Evolutionary conservation across 768 basidiomycete species (phyloP).

Genomic region (Tricholoma sp.): DNA sequence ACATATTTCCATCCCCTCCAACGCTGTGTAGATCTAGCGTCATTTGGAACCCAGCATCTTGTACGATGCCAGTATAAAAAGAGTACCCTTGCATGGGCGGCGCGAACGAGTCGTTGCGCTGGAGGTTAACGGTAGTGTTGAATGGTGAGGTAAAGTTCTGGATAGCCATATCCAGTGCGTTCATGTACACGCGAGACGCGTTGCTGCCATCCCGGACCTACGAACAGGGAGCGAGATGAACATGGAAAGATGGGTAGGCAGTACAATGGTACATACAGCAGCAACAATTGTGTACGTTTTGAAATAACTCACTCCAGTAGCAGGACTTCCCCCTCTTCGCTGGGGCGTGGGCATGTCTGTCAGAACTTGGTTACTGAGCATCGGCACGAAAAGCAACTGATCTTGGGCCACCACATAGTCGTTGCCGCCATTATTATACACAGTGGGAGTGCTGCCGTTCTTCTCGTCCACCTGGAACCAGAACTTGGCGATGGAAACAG

Average conservation of each 20-base stretch:
- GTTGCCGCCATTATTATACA: slow-evolving; percentile 37
- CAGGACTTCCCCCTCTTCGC: slow-evolving; percentile 20
- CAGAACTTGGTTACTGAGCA: slow-evolving; percentile 26
- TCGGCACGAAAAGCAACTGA: slow-evolving; percentile 37
- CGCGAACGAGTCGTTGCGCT: slow-evolving; percentile 17
- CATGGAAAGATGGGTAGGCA: neutral
- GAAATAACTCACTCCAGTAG: slow-evolving; percentile 17
- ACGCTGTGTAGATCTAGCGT: slow-evolving; percentile 25
- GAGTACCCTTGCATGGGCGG: slow-evolving; percentile 25
- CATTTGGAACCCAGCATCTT: slow-evolving; percentile 25
- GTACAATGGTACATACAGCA: slow-evolving; percentile 17
- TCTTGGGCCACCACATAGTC: slow-evolving; percentile 40
- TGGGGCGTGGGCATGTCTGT: slow-evolving; percentile 9
- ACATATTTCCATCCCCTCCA: slow-evolving; percentile 19
- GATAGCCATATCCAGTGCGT: slow-evolving; percentile 22
- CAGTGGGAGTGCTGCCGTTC: slow-evolving; percentile 31
- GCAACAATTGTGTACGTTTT: slow-evolving; percentile 21
- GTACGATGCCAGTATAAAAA: slow-evolving; percentile 22
- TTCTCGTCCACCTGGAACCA: slow-evolving; percentile 46
- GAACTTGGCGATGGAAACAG: slow-evolving; percentile 40
- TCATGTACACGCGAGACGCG: slow-evolving; percentile 24
- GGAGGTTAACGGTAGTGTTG: slow-evolving; percentile 23
- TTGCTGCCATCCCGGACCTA: slow-evolving; percentile 24
- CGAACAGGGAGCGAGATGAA: neutral
- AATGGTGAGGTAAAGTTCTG: slow-evolving; percentile 18